These are phyloP conservation scores for Rhodotorula sp. DNA, from an alignment of 1,284 basidiomycete species.

Conservation along the genomic window DNA sequence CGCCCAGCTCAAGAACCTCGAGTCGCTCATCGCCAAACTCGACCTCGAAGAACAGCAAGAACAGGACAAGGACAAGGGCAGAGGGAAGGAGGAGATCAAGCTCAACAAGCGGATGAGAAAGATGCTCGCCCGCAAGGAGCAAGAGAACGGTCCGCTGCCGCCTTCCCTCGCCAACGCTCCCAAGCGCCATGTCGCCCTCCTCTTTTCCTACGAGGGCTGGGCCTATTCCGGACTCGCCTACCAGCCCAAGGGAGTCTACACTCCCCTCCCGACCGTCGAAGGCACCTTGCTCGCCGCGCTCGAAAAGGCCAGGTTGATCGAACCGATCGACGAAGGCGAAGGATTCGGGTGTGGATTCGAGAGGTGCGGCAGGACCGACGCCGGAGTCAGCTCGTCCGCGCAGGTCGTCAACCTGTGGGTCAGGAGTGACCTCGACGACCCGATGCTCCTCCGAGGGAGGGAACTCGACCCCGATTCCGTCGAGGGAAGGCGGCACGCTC, in stretches of 20 bases:
- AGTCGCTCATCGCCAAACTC: conserved; percentile 21
- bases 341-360: conserved; percentile 86
- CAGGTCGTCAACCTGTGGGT: conserved; percentile 94
- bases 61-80: background rate
- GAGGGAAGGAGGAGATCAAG: background rate
- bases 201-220: conserved; percentile 72
- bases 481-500: conserved; percentile 34
- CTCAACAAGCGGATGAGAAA: conserved; percentile 12
- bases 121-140: background rate
- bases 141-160: conserved; percentile 26
- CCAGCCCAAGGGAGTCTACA: conserved; percentile 61
- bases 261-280: conserved; percentile 82
- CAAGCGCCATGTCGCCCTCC: conserved; percentile 40
- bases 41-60: conserved; percentile 8
- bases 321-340: conserved; percentile 60
- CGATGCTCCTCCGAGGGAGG: conserved; percentile 34
- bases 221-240: conserved; percentile 87
- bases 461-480: conserved; percentile 40
- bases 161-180: conserved; percentile 34
- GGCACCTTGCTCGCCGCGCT: conserved; percentile 80
- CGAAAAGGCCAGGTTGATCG: conserved; percentile 67
- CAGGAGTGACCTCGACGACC: conserved; percentile 56
- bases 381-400: conserved; percentile 89
- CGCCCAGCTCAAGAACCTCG: conserved; percentile 28
- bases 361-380: conserved; percentile 89